phyloP scores from a whole-genome alignment of 495 filamentous ascomycete species.

The Umbilicaria muhlenbergii region DNA sequence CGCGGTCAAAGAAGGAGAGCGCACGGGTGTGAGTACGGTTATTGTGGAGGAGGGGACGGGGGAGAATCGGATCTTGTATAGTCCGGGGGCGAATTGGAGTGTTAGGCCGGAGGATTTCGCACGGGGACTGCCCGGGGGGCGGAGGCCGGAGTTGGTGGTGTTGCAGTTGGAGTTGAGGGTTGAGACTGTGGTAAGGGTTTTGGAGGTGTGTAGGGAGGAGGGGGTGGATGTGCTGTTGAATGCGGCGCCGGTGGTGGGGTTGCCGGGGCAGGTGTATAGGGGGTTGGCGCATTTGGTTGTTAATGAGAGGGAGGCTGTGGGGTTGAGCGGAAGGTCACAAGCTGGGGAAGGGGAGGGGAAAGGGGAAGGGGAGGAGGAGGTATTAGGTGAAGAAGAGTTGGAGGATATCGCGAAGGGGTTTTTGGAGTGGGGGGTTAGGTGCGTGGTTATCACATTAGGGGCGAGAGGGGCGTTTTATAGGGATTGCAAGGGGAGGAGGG shows the following conservation, averaged over 20 bases:
- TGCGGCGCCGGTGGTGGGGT: slow-evolving; percentile 58
- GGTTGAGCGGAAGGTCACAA: no score
- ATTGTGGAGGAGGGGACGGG: slow-evolving; percentile 69
- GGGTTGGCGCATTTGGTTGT: slow-evolving; percentile 68
- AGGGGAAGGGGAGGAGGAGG: slow-evolving; percentile 28
- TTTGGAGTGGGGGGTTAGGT: slow-evolving; percentile 48
- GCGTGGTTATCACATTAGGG: slow-evolving; percentile 73
- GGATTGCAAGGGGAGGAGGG: slow-evolving; percentile 28
- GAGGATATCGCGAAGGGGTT: slow-evolving; percentile 35
- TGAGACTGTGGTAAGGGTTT: slow-evolving; percentile 48
- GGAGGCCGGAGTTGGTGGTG: slow-evolving; percentile 49
- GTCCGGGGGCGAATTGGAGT: slow-evolving; percentile 61
- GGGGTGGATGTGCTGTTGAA: slow-evolving; percentile 58
- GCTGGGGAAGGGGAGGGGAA: no score
- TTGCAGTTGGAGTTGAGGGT: slow-evolving; percentile 83
- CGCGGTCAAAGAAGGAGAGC: slow-evolving; percentile 26
- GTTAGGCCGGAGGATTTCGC: slow-evolving; percentile 26
- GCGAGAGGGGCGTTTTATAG: slow-evolving; percentile 51
- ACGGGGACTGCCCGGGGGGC: slow-evolving; percentile 18
- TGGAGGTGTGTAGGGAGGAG: slow-evolving; percentile 33
- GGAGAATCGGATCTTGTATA: slow-evolving; percentile 77
- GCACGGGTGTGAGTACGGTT: slow-evolving; percentile 68
- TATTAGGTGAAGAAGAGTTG: slow-evolving; percentile 25
- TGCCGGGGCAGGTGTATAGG: slow-evolving; percentile 51
- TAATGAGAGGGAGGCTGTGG: slow-evolving; percentile 78